Base-by-base conservation (phyloP, 2,329 filamentous ascomycete species). In the Fusarium oxysporum region DNA sequence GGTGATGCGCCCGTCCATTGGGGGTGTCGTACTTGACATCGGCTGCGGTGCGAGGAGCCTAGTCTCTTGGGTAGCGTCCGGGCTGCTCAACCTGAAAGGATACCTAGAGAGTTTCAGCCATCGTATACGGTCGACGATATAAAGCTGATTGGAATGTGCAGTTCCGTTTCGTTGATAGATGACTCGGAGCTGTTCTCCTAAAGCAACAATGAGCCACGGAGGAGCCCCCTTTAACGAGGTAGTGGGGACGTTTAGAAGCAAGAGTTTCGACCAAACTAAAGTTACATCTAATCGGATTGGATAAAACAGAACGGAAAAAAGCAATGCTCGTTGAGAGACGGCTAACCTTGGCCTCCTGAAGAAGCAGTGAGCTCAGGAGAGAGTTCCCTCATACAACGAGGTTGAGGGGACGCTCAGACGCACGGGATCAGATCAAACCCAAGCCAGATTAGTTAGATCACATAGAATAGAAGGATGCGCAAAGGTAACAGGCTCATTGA, bases 311-410 rank as follows among this genome's bases (percentile, higher is more conserved):
- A 47, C 3, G n/a, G 4, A 3, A 8, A 8, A 6, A 10, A n/a
- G 2, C 6, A 0, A 17, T 13, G 10, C 1, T 17, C 0, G 5
- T 6, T 32, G 4, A 48, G 1, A 13, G 1, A 7, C 3, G 10
- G 28, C 28, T 13, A n/a, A 32, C 1, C 6, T 35, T 11, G 6
- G n/a, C 4, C n/a, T 25, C 1, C 2, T 0, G 4, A 51, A 23
- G 17, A 51, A 19, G 11, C 12, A 35, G 32, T 19, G 48, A 14
- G 3, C 8, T 6, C 1, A 8, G 17, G 6, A 25, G 25, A 48
- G 17, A 35, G 5, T 12, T 13, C n/a, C n/a, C 8, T 21, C 6
- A 7, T 11, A 25, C n/a, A 17, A 10, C 11, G 12, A 35, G 16
- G 32, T 13, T 14, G n/a, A 25, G 16, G 16, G 3, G 16, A 8